Conservation (phyloP, 2,329 filamentous ascomycete species). For the Nemania diffusa region DNA sequence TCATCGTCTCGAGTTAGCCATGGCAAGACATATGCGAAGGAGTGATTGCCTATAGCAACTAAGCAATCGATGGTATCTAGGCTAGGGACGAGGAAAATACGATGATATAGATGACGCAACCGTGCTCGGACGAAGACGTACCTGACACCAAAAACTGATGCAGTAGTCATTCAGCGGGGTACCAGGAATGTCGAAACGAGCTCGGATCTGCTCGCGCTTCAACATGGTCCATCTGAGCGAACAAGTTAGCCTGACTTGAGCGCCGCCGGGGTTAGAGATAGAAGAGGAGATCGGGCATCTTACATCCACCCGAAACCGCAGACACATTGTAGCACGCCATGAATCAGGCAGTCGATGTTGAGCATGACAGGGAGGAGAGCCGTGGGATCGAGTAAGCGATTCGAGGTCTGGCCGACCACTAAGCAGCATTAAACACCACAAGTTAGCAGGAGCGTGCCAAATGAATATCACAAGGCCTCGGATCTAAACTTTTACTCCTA, state of each 20-base stretch:
- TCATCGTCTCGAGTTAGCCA: neutral
- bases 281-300: slow-evolving; percentile 32
- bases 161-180: slow-evolving; percentile 61
- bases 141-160: slow-evolving; percentile 62
- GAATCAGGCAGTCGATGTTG: slow-evolving; percentile 58
- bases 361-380: slow-evolving; percentile 52
- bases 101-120: neutral
- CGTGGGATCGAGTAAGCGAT: slow-evolving; percentile 57
- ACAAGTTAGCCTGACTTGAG: neutral
- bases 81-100: neutral
- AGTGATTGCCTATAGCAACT: neutral
- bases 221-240: slow-evolving; percentile 57
- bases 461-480: neutral
- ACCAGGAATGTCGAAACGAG: slow-evolving; percentile 64
- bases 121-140: neutral
- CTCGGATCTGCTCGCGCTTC: slow-evolving; percentile 64
- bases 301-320: slow-evolving; percentile 59
- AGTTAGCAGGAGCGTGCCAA: neutral
- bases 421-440: neutral
- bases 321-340: slow-evolving; percentile 52
- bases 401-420: slow-evolving; percentile 58
- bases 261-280: neutral
- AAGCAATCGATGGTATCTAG: neutral
- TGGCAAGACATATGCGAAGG: neutral
- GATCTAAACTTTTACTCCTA: neutral